phyloP scores from a whole-genome alignment of 208 protist species.

The Paratrypanosoma confusum region DNA sequence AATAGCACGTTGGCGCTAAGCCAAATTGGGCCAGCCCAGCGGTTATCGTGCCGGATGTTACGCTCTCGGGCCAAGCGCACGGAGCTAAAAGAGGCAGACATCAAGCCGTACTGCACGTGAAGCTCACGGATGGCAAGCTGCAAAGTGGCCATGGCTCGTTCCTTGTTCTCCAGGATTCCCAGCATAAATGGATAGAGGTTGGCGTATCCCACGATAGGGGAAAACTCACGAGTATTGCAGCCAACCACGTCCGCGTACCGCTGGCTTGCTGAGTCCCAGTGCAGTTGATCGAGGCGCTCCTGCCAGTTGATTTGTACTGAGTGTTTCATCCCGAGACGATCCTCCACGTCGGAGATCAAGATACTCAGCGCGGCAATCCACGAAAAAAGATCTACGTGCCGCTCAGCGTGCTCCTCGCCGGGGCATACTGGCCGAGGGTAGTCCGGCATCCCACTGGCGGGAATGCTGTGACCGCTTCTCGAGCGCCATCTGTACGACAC shows the following conservation, averaged over 20 bases:
- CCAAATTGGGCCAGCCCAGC: constrained; percentile 66
- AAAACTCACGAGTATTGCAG: constrained; percentile 35
- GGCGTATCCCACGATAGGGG: constrained; percentile 61
- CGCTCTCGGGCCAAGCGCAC: constrained; percentile 39
- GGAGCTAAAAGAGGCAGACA: constrained; percentile 59
- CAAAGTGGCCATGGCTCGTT: constrained; percentile 26
- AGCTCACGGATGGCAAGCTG: constrained; percentile 35
- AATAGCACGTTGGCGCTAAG: constrained; percentile 51
- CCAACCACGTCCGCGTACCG: constrained; percentile 64
- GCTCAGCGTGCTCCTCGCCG: constrained; percentile 40
- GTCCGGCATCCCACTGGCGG: constrained; percentile 73
- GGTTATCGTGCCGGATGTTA: constrained; percentile 38
- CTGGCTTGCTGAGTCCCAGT: constrained; percentile 48
- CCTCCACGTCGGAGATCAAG: constrained; percentile 50
- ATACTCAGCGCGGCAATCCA: constrained; percentile 66
- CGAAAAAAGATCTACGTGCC: constrained; percentile 71
- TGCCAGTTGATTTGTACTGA: constrained; percentile 57
- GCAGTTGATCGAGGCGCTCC: constrained; percentile 47
- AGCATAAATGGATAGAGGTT: constrained; percentile 68
- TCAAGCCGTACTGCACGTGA: constrained; percentile 44
- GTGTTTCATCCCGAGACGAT: constrained; percentile 28
- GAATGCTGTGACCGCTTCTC: constrained; percentile 33
- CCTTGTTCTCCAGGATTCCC: constrained; percentile 31
- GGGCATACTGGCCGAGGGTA: constrained; percentile 53
- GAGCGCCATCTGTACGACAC: constrained; percentile 67